Percentiles rank a stretch among this genome's conserved stretches.
Conservation (phyloP, 116 monocot species). For the Zostera marina region DNA sequence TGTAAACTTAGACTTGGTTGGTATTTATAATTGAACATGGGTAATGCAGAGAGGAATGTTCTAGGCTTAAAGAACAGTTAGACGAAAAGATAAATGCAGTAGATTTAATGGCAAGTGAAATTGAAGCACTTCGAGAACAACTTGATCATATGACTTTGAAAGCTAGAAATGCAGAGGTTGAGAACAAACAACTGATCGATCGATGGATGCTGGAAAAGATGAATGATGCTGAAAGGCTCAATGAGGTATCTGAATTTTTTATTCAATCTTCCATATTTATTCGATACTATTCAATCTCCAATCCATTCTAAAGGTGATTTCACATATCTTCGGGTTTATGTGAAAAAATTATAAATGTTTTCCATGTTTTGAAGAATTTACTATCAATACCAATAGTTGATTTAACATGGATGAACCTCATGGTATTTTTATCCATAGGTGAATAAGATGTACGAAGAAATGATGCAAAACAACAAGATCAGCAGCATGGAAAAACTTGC, state of each 20-base stretch:
- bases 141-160: slow-evolving; percentile 37
- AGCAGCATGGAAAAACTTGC: slow-evolving; percentile 69
- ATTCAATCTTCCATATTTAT: neutral
- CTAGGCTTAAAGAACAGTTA: slow-evolving; percentile 38
- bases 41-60: slow-evolving; percentile 63
- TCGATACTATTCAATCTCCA: neutral
- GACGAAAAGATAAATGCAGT: slow-evolving; percentile 62
- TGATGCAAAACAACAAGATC: slow-evolving; percentile 41
- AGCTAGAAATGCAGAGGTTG: slow-evolving; percentile 40
- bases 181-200: slow-evolving; percentile 72
- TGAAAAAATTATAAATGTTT: neutral
- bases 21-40: neutral
- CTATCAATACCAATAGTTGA: neutral
- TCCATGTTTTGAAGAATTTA: neutral
- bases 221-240: slow-evolving; percentile 90
- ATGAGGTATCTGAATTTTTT: slow-evolving; percentile 51
- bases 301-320: neutral
- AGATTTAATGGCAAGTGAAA: slow-evolving; percentile 50
- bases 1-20: neutral
- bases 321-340: neutral
- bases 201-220: slow-evolving; percentile 95
- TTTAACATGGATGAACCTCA: neutral
- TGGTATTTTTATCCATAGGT: slow-evolving; percentile 12
- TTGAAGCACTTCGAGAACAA: slow-evolving; percentile 48
- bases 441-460: slow-evolving; percentile 75